Evolutionary conservation across 83 land plant species (phyloP), one percentile per base, ranked within the genome.

Genomic region (Picea mariana): DNA sequence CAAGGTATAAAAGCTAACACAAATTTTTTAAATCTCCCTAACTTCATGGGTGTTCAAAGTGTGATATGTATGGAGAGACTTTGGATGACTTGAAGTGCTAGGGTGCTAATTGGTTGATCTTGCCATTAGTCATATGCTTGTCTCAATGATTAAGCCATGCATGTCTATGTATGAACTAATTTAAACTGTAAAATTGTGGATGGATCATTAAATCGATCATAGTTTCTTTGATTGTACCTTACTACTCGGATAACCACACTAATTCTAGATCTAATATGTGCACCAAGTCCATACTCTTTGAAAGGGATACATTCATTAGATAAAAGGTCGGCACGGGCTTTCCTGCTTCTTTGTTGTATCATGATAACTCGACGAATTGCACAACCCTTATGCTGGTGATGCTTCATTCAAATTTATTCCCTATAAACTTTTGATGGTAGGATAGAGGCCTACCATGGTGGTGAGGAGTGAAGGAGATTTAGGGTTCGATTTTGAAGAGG

Each of bases 401-500:
- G 27, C 80, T 82, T 86, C 87, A 82, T 86, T 86, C 82, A 86
- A 82, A 82, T 79, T 73, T 82, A 27, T 82, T n/a, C 84, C 79
- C 79, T 86, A 80, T 86, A 82, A 73, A 82, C 79, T 86, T 82
- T 86, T 27, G 81, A 82, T 82, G 84, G 84, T 82, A 86, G 49
- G 84, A 80, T 82, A 82, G 71, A 16, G 87, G 87, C 79, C 84
- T 86, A 86, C 75, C 68, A 86, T 86, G 87, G 79, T 82, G 27
- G 79, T 86, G 84, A 82, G 3, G 65, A 78, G 88, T 87, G 78
- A 84, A 47, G 79, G 60, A 81, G 81, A 81, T 81, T 84, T 83
- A 87, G 86, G 87, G 83, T 87, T 87, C 66, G 67, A 87, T 87
- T 83, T 67, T 13, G 67, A 81, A 81, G 86, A 85, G 80, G 81